Evolutionary conservation across 441 rosid species (phyloP), one percentile per base, ranked within the genome.

Genomic region (Croton setiger): DNA sequence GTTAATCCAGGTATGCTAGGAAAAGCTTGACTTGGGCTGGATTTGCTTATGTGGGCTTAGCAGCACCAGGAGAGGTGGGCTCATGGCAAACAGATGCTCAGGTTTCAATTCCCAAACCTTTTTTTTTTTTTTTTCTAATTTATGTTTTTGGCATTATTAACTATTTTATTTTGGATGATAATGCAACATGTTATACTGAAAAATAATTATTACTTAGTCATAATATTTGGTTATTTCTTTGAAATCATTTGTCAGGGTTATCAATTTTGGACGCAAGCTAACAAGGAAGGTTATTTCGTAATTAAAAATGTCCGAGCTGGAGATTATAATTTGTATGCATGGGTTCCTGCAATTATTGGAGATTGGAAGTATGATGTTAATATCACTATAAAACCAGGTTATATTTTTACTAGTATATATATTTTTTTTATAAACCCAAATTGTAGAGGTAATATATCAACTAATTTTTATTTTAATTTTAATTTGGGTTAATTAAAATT

Each of bases 31-130:
- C 82, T 68, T 64, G 78, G 4, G 92, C 85, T 48, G 70, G 67
- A 4, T 85, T 79, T 72, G 88, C 89, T 48, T 84, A 77, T 71
- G 81, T 88, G 54, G 97, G 97, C n/a, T 78, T 92, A 73, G 88
- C 96, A 37, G 76, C 84, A 3, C 89, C 87, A 3, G 98, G 96
- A 66, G 88, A 85, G 1, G 80, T 61, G 43, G 98, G 93, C 61
- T 86, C 96, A 7, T 92, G 98, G 98, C 93, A 90, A 82, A 70
- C 41, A 71, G 96, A 90, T 67, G 64, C 86, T 69, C 85, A 92
- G 86, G 96, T 85, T 7, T 4, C 17, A 33, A 3, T 8, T 47
- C 12, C 9, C n/a, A n/a, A n/a, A n/a, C n/a, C 10, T 27, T 53
- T 18, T 5, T 10, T 8, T 1, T 47, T 37, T 31, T 47, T 6